phyloP scores from a whole-genome alignment of 768 basidiomycete species.

The Brasilioporus rufonigricans region DNA sequence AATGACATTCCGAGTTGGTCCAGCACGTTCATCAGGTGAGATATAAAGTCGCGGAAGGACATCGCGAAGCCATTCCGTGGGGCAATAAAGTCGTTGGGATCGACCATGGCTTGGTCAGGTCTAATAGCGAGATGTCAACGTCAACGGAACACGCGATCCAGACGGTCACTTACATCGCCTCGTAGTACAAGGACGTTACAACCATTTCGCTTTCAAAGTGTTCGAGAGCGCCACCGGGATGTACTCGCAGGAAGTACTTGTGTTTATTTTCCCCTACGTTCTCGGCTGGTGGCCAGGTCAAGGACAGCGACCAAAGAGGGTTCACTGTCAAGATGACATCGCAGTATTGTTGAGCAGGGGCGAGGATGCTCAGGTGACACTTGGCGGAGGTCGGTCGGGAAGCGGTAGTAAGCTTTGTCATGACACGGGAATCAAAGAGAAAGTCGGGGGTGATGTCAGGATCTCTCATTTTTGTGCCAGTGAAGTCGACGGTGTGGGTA shows the following conservation, averaged over 20 bases:
- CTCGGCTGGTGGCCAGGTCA: conserved; percentile 80
- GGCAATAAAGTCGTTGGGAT: conserved; percentile 75
- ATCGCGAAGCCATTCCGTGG: conserved; percentile 85
- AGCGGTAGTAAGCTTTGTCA: conserved; percentile 73
- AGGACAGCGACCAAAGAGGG: conserved; percentile 68
- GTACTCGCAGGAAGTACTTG: conserved; percentile 80
- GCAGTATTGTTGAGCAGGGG: conserved; percentile 74
- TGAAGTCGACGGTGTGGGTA: conserved; percentile 79
- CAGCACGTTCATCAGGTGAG: conserved; percentile 77
- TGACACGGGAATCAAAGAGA: conserved; percentile 72
- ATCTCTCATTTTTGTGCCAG: conserved; percentile 67
- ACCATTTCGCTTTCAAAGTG: conserved; percentile 84
- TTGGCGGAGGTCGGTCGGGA: conserved; percentile 73
- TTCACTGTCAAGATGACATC: conserved; percentile 75
- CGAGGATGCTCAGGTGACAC: conserved; percentile 71
- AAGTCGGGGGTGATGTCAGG: conserved; percentile 66
- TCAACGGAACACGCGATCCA: not conserved
- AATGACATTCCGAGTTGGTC: conserved; percentile 84
- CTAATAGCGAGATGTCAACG: conserved; percentile 37
- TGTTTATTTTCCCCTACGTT: conserved; percentile 63
- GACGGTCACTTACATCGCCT: conserved; percentile 62
- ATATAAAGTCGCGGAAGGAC: conserved; percentile 76
- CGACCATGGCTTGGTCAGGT: conserved; percentile 73
- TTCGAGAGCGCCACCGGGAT: conserved; percentile 83
- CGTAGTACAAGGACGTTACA: conserved; percentile 79